phyloP scores from a whole-genome alignment of 164 flowering plant genomes.

The Vitis rotundifolia region DNA sequence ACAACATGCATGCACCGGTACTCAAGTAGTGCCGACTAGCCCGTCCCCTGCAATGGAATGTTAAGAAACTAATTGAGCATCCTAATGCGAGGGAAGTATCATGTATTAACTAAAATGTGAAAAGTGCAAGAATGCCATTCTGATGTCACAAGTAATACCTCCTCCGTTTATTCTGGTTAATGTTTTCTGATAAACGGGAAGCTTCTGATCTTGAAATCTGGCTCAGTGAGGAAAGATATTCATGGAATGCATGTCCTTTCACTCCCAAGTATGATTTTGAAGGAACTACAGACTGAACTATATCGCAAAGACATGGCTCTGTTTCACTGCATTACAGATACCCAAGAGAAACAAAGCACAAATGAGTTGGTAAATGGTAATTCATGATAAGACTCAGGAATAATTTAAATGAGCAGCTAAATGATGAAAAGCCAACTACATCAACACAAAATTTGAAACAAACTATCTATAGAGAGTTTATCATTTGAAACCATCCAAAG shows the following conservation, averaged over 20 bases:
- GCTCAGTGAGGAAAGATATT: constrained; percentile 70
- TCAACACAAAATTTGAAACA: background rate
- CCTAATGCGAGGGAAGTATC: background rate
- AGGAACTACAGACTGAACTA: constrained; percentile 56
- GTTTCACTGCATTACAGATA: constrained; percentile 45
- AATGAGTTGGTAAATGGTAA: too few species aligned
- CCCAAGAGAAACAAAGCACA: background rate
- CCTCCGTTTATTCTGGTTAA: constrained; percentile 29
- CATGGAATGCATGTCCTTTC: constrained; percentile 63
- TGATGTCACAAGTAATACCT: constrained; percentile 39
- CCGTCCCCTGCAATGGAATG: constrained; percentile 47
- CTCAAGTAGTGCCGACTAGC: constrained; percentile 65
- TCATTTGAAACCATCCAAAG: too few species aligned
- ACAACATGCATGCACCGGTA: constrained; percentile 43
- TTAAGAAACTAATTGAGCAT: background rate
- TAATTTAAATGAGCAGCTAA: too few species aligned
- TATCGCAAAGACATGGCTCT: constrained; percentile 29
- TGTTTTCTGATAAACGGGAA: constrained; percentile 40
- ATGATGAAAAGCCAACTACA: background rate
- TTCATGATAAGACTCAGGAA: too few species aligned
- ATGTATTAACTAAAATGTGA: background rate
- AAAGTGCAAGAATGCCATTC: background rate
- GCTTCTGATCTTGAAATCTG: constrained; percentile 70
- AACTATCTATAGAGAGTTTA: background rate
- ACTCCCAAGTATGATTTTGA: constrained; percentile 42